A percentile compares a stretch with the other conserved stretches of the same genome.
phyloP scores from a whole-genome alignment of 306 rosid species.

The Fagus crenata region DNA sequence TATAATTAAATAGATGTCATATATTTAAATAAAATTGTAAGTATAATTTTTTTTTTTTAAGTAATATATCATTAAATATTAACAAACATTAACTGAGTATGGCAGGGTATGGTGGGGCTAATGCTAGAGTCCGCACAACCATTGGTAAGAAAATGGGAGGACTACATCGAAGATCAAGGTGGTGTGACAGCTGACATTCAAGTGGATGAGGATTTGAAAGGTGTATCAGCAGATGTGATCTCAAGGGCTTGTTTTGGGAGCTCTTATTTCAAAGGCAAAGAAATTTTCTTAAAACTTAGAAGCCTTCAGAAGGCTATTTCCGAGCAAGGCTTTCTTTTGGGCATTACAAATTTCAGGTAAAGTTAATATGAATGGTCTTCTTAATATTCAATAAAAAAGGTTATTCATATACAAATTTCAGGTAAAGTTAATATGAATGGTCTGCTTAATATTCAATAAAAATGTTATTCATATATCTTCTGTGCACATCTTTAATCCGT shows the following conservation, averaged over 20 bases:
- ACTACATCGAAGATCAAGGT: constrained; percentile 42
- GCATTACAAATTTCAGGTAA: constrained; percentile 49
- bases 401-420: too few species aligned
- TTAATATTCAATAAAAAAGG: background rate
- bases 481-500: too few species aligned
- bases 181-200: constrained; percentile 49
- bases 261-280: constrained; percentile 66
- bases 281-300: constrained; percentile 79
- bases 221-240: constrained; percentile 80
- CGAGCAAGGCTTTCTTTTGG: constrained; percentile 61
- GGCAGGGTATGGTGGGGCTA: constrained; percentile 82
- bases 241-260: constrained; percentile 92
- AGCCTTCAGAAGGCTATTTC: constrained; percentile 58
- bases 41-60: too few species aligned
- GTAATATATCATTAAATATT: too few species aligned
- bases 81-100: too few species aligned
- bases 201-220: constrained; percentile 67
- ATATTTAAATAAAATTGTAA: too few species aligned
- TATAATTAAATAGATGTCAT: too few species aligned
- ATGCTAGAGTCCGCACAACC: constrained; percentile 66
- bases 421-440: too few species aligned
- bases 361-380: background rate
- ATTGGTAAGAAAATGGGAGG: constrained; percentile 63
- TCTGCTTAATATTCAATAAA: too few species aligned
- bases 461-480: too few species aligned